These are phyloP conservation scores for Pestalotiopsis sp. DNA, from an alignment of 2,329 filamentous ascomycete genomes.

Conservation along the genomic window DNA sequence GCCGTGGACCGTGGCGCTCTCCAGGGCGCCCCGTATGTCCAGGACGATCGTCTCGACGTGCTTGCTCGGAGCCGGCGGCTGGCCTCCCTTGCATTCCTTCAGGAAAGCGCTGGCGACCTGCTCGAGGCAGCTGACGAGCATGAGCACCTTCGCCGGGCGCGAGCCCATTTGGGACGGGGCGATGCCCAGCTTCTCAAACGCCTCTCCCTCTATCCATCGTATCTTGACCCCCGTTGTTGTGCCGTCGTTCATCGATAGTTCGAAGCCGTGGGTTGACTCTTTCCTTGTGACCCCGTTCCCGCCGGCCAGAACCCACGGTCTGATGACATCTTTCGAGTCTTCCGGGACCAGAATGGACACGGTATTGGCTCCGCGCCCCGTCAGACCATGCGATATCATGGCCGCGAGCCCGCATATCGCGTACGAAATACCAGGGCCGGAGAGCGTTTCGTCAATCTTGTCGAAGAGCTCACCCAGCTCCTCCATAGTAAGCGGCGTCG, in stretches of 20 bases:
- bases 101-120: constrained; percentile 24
- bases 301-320: constrained; percentile 36
- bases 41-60: constrained; percentile 16
- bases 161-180: constrained; percentile 11
- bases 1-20: constrained; percentile 8
- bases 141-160: constrained; percentile 21
- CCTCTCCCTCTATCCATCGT: constrained; percentile 35
- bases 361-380: constrained; percentile 25
- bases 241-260: constrained; percentile 25
- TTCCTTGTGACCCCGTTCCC: background rate
- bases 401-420: constrained; percentile 46
- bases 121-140: constrained; percentile 25
- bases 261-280: background rate
- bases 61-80: background rate
- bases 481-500: constrained; percentile 24
- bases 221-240: constrained; percentile 41
- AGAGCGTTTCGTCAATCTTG: constrained; percentile 38
- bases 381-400: constrained; percentile 43
- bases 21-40: constrained; percentile 26
- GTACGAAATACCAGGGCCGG: constrained; percentile 35
- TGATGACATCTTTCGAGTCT: constrained; percentile 34
- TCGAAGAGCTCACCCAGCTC: constrained; percentile 38
- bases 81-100: background rate
- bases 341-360: constrained; percentile 43
- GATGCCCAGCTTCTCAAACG: constrained; percentile 30